phyloP scores from a whole-genome alignment of 176 grass and related monocot species.

The Leersia perrieri region DNA sequence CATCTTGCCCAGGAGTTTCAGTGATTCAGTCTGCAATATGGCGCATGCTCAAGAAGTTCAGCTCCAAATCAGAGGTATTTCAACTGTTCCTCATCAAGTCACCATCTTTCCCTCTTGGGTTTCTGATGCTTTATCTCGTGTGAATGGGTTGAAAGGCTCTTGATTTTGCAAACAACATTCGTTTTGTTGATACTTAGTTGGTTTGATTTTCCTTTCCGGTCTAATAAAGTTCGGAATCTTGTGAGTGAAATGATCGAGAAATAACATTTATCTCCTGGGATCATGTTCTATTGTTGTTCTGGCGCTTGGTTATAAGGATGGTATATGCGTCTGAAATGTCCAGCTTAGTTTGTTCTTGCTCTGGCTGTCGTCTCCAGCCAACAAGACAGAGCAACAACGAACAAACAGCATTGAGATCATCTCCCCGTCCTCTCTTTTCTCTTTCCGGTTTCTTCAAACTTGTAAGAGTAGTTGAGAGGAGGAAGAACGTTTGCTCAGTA shows the following conservation, averaged over 20 bases:
- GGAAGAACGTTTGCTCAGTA: neutral
- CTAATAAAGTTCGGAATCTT: neutral
- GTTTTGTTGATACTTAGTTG: neutral
- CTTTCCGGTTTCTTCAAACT: neutral
- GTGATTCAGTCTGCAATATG: slow-evolving; percentile 10
- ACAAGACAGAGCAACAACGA: neutral
- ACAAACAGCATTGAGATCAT: neutral
- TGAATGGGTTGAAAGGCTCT: neutral
- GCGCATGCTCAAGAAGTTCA: slow-evolving; percentile 48
- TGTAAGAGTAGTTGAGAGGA: neutral
- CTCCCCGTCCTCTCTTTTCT: neutral
- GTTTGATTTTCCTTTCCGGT: neutral
- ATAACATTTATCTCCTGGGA: neutral
- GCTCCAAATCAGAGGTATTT: slow-evolving; percentile 51
- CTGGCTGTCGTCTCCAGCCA: neutral
- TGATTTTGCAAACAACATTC: neutral
- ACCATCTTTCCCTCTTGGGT: neutral
- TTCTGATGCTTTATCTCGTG: neutral
- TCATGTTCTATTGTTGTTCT: too few relatives aligned
- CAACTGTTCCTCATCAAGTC: neutral
- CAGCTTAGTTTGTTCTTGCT: neutral
- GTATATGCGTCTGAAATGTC: neutral
- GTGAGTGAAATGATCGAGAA: neutral
- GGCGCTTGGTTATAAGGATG: neutral
- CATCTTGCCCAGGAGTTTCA: slow-evolving; percentile 9